Evolutionary conservation across 116 monocot genomes (phyloP), one percentile per base, ranked within the genome.

Genomic region (Posidonia oceanica): DNA sequence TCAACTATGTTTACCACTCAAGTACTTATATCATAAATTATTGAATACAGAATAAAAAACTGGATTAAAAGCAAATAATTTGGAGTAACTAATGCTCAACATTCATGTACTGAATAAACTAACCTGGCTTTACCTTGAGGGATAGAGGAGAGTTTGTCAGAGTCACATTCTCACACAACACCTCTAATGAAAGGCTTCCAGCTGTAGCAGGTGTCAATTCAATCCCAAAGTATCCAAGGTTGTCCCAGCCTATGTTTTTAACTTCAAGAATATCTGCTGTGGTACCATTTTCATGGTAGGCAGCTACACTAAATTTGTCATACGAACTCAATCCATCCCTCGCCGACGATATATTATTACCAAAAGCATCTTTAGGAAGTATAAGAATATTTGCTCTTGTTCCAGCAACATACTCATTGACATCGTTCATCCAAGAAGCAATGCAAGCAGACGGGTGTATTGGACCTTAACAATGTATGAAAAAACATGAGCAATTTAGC

Each of bases 341-440:
- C n/a, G 59, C 14, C 39, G 62, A 71, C 14, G 77, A 80, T 38
- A 94, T 68, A 73, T 83, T 79, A 70, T 95, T 95, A 8, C 91
- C 91, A 76, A 95, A 95, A 51, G 88, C 84, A 85, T 95, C 95
- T 74, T 78, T 82, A 4, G 76, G 83, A 71, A 83, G 77, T 63
- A 91, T 53, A 36, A 69, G 44, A 54, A 95, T 37, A 58, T 52
- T 80, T 58, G 83, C 83, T 75, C 81, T 91, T 51, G 68, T 75
- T 22, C 95, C 95, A 61, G 86, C 84, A 76, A 83, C 66, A 72
- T 78, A 78, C 23, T 80, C 88, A 21, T 76, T 70, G 18, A 68
- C 51, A 60, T 68, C 56, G 66, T 81, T 77, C 55, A 69, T 71
- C 91, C 84, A 86, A 18, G 79, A 84, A 64, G 77, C 80, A 59